These are phyloP conservation scores for Alnus glutinosa DNA, from an alignment of 306 rosid genomes.

Conservation along the genomic window DNA sequence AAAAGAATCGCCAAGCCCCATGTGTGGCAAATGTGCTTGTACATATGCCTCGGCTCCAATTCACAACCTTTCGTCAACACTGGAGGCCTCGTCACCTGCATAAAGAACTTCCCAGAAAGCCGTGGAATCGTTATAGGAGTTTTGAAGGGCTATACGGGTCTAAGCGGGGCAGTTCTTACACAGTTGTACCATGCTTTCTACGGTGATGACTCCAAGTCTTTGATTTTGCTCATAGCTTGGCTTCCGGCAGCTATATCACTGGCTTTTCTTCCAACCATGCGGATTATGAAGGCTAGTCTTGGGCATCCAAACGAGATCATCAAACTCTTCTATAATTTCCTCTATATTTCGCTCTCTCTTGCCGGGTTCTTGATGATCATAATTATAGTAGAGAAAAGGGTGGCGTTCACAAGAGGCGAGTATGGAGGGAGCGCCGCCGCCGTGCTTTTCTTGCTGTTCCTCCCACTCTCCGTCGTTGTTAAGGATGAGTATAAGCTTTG, in stretches of 20 bases:
- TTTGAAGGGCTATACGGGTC: slow-evolving; percentile 25
- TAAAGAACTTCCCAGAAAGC: slow-evolving; percentile 30
- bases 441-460: slow-evolving; percentile 27
- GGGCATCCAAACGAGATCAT: neutral
- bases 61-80: slow-evolving; percentile 30
- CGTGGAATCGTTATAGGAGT: slow-evolving; percentile 28
- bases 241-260: slow-evolving; percentile 23
- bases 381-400: slow-evolving; percentile 16
- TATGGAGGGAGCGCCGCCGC: slow-evolving; percentile 25
- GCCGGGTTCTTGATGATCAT: slow-evolving; percentile 23
- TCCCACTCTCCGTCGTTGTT: slow-evolving; percentile 22
- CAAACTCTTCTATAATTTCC: slow-evolving; percentile 18
- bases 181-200: slow-evolving; percentile 33
- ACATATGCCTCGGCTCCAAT: slow-evolving; percentile 30
- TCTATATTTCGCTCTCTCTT: slow-evolving; percentile 23
- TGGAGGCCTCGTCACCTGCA: slow-evolving; percentile 20
- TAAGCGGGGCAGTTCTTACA: slow-evolving; percentile 19
- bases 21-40: slow-evolving; percentile 30
- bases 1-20: slow-evolving; percentile 7
- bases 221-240: slow-evolving; percentile 30
- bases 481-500: slow-evolving; percentile 8
- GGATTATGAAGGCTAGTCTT: slow-evolving; percentile 4
- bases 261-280: slow-evolving; percentile 15
- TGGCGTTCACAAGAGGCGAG: slow-evolving; percentile 7
- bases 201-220: slow-evolving; percentile 20